phyloP scores from a whole-genome alignment of 768 basidiomycete genomes.

The Amanita rimosa region DNA sequence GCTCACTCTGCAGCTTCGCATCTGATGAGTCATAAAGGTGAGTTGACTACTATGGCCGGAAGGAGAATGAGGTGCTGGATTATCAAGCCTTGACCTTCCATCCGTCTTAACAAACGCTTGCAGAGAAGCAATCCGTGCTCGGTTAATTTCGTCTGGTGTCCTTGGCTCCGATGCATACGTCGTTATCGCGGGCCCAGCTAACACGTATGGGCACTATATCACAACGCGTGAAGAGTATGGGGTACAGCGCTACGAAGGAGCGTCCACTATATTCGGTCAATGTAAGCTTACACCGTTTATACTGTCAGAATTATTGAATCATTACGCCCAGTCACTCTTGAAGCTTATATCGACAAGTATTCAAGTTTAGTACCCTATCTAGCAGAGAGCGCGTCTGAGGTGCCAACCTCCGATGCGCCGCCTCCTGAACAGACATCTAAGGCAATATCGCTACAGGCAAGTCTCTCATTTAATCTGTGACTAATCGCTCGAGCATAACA shows the following conservation, averaged over 20 bases:
- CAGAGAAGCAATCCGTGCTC: constrained; percentile 57
- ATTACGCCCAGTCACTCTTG: constrained; percentile 46
- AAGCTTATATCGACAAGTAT: constrained; percentile 73
- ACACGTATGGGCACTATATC: constrained; percentile 69
- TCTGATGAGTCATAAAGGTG: constrained; percentile 25
- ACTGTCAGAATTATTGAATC: not conserved
- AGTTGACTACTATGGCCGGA: constrained; percentile 77
- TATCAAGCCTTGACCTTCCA: not conserved
- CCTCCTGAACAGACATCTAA: constrained; percentile 52
- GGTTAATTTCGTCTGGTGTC: constrained; percentile 51
- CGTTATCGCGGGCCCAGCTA: constrained; percentile 73
- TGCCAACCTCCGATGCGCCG: constrained; percentile 51
- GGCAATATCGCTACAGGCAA: constrained; percentile 59
- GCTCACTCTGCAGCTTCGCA: constrained; percentile 6
- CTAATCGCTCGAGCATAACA: constrained; percentile 13
- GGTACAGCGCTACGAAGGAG: constrained; percentile 73
- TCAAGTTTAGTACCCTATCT: constrained; percentile 53
- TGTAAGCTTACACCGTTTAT: constrained; percentile 29
- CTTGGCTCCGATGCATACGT: constrained; percentile 62
- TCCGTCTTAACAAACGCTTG: not conserved
- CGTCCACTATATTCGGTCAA: constrained; percentile 67
- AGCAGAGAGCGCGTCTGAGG: constrained; percentile 32
- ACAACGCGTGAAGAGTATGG: constrained; percentile 64
- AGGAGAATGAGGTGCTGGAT: constrained; percentile 52
- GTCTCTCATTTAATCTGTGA: constrained; percentile 5